Evolutionary conservation across 306 rosid genomes (phyloP), one percentile per base, ranked within the genome.

Genomic region (Vigna reflexopilosa): DNA sequence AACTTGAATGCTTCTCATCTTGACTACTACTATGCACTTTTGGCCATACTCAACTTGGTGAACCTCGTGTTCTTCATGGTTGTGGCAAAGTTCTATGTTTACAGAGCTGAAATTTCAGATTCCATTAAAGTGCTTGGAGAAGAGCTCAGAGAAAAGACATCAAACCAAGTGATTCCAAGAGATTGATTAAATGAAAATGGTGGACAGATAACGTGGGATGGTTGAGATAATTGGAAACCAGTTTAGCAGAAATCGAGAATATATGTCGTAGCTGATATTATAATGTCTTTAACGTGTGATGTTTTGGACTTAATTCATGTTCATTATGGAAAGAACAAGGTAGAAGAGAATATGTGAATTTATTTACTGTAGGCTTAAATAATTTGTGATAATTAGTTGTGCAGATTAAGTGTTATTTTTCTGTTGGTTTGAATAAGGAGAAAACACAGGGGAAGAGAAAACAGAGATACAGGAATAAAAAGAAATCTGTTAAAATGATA

Each of bases 31-130:
- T 89, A 89, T 34, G 88, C 90, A 17, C 78, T 91, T 56, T 62
- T 89, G 50, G 87, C 91, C 1, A 38, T 64, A 44, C 59, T 89
- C 38, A 83, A 87, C 86, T 58, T 82, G 5, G 15, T 89, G 9
- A 89, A 91, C 87, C 74, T 88, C n/a, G 12, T 77, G 64, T 73
- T 88, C 67, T 89, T 87, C 47, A 16, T 86, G 45, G n/a, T 85
- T 8, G 83, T 85, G 0, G 44, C 76, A 12, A 88, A 61, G 87
- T 61, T 75, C 36, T 88, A 88, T 58, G 90, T 81, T 10, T 88
- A 90, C 26, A 90, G 73, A 72, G 96, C 90, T 15, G 96, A 92
- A 72, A 83, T 92, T 67, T 90, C 91, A 9, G 86, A 86, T 75
- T 88, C 97, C 4, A 90, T 90, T 6, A 2, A 79, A 64, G 85